Evolutionary conservation across 176 grass and related monocot genomes (phyloP), one percentile per base, ranked within the genome.

Genomic region (Dendrocalamus sinicus): DNA sequence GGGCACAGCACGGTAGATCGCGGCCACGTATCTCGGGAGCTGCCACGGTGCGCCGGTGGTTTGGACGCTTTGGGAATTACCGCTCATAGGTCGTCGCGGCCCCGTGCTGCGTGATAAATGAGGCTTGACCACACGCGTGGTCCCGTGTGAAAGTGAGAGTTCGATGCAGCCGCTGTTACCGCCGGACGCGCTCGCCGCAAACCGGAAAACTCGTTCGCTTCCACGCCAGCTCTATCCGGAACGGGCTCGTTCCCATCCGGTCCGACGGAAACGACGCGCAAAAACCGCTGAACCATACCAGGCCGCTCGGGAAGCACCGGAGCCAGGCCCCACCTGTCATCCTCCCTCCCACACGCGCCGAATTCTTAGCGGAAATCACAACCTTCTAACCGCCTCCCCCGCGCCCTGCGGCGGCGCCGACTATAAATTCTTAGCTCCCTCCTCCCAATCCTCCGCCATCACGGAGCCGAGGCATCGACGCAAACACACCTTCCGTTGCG

Each of bases 251-350:
- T 16, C 12, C 60, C 80, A 67, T 87, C 77, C 68, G 11, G 22
- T 51, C 68, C 7, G 12, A 14, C 67, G 44, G 45, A 64, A 28
- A 19, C 10, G 12, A 69, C 72, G 79, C 81, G 73, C 64, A 83
- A 35, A 35, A 71, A 48, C 50, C 73, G 15, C 12, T 22, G 0
- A 23, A 1, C 65, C 20, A 81, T 41, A 69, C 48, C 8, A 12
- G 5, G 53, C 35, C 62, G 11, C 19, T 15, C 19, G 9, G 77
- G 20, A 35, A 5, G 20, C 12, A 55, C 78, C 19, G 5, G 35
- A 43, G 4, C 22, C 9, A 1, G 40, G 26, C 1, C 65, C 87
- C 67, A 84, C 87, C 58, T 67, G 87, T 60, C 87, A 73, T 12
- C 28, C 11, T 6, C 72, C 13, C 12, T 8, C 9, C 65, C 79